Evolutionary conservation across 1,284 basidiomycete species (phyloP).

Genomic region (Coriolopsis trogii): DNA sequence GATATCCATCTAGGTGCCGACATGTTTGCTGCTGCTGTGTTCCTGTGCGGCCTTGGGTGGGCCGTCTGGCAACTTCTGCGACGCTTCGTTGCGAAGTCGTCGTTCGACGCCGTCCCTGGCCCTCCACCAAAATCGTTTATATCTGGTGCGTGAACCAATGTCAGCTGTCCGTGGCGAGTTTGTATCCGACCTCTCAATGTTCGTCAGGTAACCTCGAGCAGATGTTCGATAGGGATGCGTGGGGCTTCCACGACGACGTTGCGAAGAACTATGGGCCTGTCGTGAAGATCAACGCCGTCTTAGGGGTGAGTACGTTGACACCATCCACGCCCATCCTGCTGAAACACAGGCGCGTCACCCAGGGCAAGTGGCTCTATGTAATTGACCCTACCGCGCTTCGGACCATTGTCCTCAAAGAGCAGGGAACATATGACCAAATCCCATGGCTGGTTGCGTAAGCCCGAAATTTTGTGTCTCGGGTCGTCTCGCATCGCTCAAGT

Average conservation of each 20-base stretch:
- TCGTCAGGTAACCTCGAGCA: constrained; percentile 20
- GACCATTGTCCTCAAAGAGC: constrained; percentile 17
- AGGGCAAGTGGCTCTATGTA: constrained; percentile 23
- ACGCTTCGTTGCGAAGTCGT: constrained; percentile 18
- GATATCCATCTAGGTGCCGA: no score
- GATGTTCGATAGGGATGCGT: constrained; percentile 22
- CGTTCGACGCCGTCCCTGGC: constrained; percentile 31
- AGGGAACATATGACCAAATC: constrained; percentile 21
- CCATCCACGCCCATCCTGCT: not conserved
- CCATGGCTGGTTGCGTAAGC: constrained; percentile 19
- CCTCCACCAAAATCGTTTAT: constrained; percentile 23
- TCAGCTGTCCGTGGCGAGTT: constrained; percentile 4
- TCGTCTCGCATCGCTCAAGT: not conserved
- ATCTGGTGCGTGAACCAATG: constrained; percentile 13
- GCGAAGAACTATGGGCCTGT: constrained; percentile 15
- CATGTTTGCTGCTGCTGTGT: constrained; percentile 13
- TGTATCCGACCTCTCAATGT: not conserved
- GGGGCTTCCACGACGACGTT: constrained; percentile 22
- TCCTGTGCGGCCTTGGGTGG: constrained; percentile 6
- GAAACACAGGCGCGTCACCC: not conserved
- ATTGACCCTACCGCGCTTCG: constrained; percentile 23
- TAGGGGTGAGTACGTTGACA: constrained; percentile 9
- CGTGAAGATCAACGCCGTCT: constrained; percentile 20
- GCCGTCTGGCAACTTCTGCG: constrained; percentile 12
- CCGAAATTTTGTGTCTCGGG: no score